phyloP scores from a whole-genome alignment of 75 land plant species.

The Selaginella tamariscina region DNA sequence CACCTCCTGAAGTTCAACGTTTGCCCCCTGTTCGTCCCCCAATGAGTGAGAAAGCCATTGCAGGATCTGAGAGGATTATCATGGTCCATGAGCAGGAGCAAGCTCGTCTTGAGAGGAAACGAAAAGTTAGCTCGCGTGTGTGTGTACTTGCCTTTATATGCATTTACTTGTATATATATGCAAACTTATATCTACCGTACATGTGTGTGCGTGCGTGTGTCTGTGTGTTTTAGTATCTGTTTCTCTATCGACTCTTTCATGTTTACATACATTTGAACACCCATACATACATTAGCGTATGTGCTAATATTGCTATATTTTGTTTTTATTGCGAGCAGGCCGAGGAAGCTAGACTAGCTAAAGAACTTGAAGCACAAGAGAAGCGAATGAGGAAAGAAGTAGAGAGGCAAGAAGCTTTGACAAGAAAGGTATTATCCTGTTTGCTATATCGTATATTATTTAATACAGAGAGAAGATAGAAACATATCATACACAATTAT shows the following conservation, averaged over 20 bases:
- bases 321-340: slow-evolving; percentile 30
- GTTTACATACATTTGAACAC: too few species aligned
- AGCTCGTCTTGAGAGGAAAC: slow-evolving; percentile 42
- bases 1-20: neutral
- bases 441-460: neutral
- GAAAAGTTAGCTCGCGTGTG: slow-evolving; percentile 30
- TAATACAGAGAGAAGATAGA: neutral
- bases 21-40: neutral
- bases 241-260: too few species aligned
- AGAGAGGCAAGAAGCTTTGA: slow-evolving; percentile 62
- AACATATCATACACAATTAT: neutral
- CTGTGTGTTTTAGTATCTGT: too few species aligned
- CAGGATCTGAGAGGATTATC: slow-evolving; percentile 24
- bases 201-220: too few species aligned
- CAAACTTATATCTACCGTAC: too few species aligned
- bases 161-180: too few species aligned
- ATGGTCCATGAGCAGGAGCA: slow-evolving; percentile 31
- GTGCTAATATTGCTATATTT: neutral
- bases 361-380: slow-evolving; percentile 70
- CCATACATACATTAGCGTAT: too few species aligned
- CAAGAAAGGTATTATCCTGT: slow-evolving; percentile 58
- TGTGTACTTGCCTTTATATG: neutral
- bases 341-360: slow-evolving; percentile 62
- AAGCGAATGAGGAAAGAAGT: slow-evolving; percentile 55
- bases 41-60: neutral